Evolutionary conservation across 108 stramenopile genomes (phyloP).

Genomic region (Nitzschia putrida): DNA sequence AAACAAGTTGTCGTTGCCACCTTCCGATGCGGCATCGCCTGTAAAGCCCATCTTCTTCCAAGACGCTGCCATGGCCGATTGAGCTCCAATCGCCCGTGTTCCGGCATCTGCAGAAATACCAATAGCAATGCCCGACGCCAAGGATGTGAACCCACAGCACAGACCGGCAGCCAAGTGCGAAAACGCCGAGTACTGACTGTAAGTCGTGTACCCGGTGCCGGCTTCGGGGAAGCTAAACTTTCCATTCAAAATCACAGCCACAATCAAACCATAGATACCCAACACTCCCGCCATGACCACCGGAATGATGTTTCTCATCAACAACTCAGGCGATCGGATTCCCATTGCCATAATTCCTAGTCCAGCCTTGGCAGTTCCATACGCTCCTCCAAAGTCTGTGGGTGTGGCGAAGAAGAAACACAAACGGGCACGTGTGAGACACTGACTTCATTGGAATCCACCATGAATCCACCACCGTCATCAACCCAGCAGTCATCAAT

Average conservation of each 20-base stretch:
- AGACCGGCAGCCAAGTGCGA: slow-evolving; percentile 68
- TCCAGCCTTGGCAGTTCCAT: slow-evolving; percentile 93
- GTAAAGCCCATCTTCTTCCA: slow-evolving; percentile 86
- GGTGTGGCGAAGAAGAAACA: not conserved
- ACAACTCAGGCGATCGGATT: slow-evolving; percentile 61
- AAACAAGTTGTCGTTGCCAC: slow-evolving; percentile 84
- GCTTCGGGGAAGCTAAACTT: slow-evolving; percentile 53
- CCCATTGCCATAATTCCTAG: slow-evolving; percentile 79
- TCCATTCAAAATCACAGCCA: slow-evolving; percentile 76
- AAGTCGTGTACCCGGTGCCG: slow-evolving; percentile 48
- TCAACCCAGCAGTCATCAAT: too few relatives aligned
- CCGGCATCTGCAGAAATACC: slow-evolving; percentile 78
- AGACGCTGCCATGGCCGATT: slow-evolving; percentile 70
- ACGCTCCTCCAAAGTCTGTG: slow-evolving; percentile 95
- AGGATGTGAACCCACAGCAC: slow-evolving; percentile 64
- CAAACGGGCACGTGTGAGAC: not conserved
- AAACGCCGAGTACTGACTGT: slow-evolving; percentile 67
- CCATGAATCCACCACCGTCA: too few relatives aligned
- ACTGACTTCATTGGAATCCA: not conserved
- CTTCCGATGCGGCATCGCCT: slow-evolving; percentile 62
- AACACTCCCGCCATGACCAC: slow-evolving; percentile 82
- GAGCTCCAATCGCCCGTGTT: slow-evolving; percentile 91
- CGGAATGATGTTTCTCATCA: slow-evolving; percentile 81
- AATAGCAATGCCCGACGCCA: slow-evolving; percentile 70
- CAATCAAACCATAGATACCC: slow-evolving; percentile 78